These are phyloP conservation scores for Quercus variabilis DNA, from an alignment of 306 rosid species.

Conservation along the genomic window DNA sequence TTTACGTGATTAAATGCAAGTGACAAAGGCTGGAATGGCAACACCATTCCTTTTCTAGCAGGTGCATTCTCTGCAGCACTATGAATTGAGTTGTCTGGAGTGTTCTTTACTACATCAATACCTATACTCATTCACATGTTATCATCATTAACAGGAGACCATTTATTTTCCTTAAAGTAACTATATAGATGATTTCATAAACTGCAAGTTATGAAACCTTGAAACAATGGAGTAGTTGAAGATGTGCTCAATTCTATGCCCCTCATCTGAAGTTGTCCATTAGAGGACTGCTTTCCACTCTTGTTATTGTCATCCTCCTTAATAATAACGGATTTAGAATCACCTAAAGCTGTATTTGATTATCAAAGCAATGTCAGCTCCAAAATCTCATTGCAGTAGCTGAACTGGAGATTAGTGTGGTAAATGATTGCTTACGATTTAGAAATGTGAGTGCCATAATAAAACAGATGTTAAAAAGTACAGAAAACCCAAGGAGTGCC, in stretches of 20 bases:
- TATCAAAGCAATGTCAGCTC: conserved; percentile 3
- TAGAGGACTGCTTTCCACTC: conserved; percentile 9
- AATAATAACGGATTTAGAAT: conserved; percentile 42
- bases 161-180: neutral
- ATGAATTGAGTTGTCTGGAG: conserved; percentile 17
- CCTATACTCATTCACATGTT: conserved; percentile 4
- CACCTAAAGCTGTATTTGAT: conserved; percentile 48
- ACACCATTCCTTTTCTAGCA: conserved; percentile 41
- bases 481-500: conserved; percentile 69
- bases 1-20: conserved; percentile 47
- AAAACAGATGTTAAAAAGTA: conserved; percentile 55
- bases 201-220: conserved; percentile 13
- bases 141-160: neutral
- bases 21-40: conserved; percentile 48
- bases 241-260: conserved; percentile 9
- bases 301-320: conserved; percentile 37
- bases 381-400: neutral
- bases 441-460: conserved; percentile 53
- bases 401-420: neutral
- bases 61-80: conserved; percentile 15
- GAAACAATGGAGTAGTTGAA: conserved; percentile 22
- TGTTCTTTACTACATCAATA: conserved; percentile 21
- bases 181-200: neutral
- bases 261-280: conserved; percentile 2
- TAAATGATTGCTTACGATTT: conserved; percentile 45